Evolutionary conservation across 805 yeast species (phyloP).

Genomic region (Phaffomyces thermotolerans): DNA sequence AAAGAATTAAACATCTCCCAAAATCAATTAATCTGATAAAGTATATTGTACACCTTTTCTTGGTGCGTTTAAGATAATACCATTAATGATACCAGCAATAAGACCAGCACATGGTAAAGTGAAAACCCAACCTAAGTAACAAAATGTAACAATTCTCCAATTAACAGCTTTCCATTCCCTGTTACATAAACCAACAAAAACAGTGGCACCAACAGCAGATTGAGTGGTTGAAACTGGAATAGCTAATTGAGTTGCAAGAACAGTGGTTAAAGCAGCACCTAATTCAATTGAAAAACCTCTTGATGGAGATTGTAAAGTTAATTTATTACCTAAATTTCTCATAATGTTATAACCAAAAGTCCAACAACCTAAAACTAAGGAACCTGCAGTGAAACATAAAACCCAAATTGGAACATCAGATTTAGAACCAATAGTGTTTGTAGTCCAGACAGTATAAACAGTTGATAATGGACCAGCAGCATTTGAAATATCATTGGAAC

Average conservation of each 20-base stretch:
- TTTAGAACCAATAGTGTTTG: constrained; percentile 37
- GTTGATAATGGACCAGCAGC: constrained; percentile 73
- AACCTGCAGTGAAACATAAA: constrained; percentile 57
- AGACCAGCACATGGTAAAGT: constrained; percentile 72
- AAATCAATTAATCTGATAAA: neutral
- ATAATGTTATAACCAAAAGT: constrained; percentile 65
- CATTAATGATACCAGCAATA: constrained; percentile 60
- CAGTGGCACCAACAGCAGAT: constrained; percentile 73
- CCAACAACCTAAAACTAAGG: constrained; percentile 64
- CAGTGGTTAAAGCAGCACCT: constrained; percentile 71
- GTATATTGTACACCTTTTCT: constrained; percentile 30
- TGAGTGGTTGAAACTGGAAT: constrained; percentile 77
- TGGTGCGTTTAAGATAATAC: constrained; percentile 61
- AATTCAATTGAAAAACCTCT: constrained; percentile 72
- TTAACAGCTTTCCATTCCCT: constrained; percentile 54
- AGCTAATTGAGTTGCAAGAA: constrained; percentile 65
- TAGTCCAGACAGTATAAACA: constrained; percentile 53
- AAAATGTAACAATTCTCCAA: constrained; percentile 73
- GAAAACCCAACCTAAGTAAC: constrained; percentile 64
- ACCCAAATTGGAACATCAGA: constrained; percentile 68
- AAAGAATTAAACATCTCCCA: too few species aligned
- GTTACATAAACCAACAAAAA: constrained; percentile 69
- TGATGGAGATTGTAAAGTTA: constrained; percentile 70
- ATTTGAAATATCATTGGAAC: constrained; percentile 73
- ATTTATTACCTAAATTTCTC: constrained; percentile 63